Evolutionary conservation across 1,139 yeast species (phyloP), one percentile per base, ranked within the genome.

Genomic region (Tardiomyces blankii): DNA sequence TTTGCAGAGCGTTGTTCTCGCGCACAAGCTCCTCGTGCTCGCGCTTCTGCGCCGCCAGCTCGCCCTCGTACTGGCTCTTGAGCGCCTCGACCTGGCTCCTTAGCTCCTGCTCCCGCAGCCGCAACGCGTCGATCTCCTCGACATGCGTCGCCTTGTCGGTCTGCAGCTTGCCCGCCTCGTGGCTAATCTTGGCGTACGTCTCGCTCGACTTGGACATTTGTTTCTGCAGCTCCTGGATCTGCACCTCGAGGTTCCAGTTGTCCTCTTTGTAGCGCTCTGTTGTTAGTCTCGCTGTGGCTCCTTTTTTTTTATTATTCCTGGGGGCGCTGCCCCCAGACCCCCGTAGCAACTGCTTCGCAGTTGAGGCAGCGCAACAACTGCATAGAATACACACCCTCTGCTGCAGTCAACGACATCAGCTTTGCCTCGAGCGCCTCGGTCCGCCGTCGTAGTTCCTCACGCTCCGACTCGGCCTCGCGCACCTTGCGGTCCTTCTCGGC

Each of bases 191-290:
- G 19, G 59, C 54, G 30, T 60, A 48, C 6, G 53, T 49, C 8
- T 53, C 60, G 14, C 54, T 47, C 12, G 61, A 53, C 39, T 56
- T 54, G 13, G 59, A 42, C 40, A 61, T 41, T 48, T 77, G 74
- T 38, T 77, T 77, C 38, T 72, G 66, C 45, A 79, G 64, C 41
- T 67, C 71, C 45, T 77, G 75, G 16, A 81, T 61, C 45, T 73
- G 72, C 28, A 80, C 64, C 59, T 82, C 88, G 50, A 86, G 70
- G 56, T 83, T 86, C 95, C 95, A 86, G 57, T 81, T 83, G 48
- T 76, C 74, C 55, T 84, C 89, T 58, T 80, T 80, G 52, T 75
- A 67, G 33, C 71, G 70, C 46, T 74, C 74, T 59, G 33, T 4
- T 21, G 25, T 21, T 7, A 21, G 25, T 21, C 25, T 21, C 7